These are phyloP conservation scores for Rhododendron molle DNA, from an alignment of 148 eudicot species.

Conservation along the genomic window DNA sequence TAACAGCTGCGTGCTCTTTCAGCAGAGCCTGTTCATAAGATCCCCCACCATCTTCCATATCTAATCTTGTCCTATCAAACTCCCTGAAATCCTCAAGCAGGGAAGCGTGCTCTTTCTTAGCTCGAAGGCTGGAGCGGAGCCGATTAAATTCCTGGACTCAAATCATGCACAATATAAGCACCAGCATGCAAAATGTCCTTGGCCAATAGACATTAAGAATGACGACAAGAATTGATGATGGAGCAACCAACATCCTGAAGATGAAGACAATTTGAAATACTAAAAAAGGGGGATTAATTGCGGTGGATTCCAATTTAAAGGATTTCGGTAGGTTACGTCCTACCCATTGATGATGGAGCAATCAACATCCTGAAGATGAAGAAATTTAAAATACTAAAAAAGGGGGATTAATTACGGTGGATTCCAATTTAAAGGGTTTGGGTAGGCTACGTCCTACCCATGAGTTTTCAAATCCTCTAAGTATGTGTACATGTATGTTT, in stretches of 20 bases:
- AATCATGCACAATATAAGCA: slow-evolving; percentile 12
- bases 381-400: neutral
- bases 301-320: neutral
- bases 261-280: neutral
- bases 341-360: neutral
- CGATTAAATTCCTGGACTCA: slow-evolving; percentile 81
- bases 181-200: neutral
- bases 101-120: slow-evolving; percentile 96
- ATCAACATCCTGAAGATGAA: neutral
- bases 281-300: neutral
- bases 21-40: slow-evolving; percentile 62
- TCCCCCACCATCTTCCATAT: slow-evolving; percentile 81
- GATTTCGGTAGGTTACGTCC: neutral
- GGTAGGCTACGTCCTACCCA: neutral
- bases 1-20: slow-evolving; percentile 77
- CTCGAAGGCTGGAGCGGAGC: slow-evolving; percentile 85
- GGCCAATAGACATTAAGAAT: neutral
- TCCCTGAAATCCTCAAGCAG: slow-evolving; percentile 92
- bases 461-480: neutral
- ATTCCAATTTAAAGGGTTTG: neutral
- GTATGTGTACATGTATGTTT: neutral
- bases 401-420: neutral
- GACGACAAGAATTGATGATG: neutral
- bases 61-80: slow-evolving; percentile 77
- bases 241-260: neutral